Evolutionary conservation across 2,329 filamentous ascomycete species (phyloP), one percentile per base, ranked within the genome.

Genomic region (Laburnicola sp.): DNA sequence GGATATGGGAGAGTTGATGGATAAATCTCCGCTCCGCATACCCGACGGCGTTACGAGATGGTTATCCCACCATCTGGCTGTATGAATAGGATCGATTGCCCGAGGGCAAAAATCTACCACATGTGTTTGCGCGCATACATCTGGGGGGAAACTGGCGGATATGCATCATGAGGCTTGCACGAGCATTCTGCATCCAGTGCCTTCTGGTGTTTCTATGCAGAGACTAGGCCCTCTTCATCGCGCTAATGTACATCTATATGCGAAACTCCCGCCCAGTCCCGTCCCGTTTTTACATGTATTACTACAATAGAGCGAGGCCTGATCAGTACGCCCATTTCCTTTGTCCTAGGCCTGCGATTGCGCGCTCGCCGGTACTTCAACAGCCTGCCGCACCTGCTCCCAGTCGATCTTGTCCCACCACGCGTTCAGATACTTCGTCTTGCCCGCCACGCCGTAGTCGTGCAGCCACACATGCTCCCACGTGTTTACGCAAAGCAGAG

Each of bases 361-460:
- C 26, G 43, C 9, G 25, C 39, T 40, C 16, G 45, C 32, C 4
- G 43, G 25, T n/a, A 59, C 43, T 6, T 54, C 58, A n/a, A 48
- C 54, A 35, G 56, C 53, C 50, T 68, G 59, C 47, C 68, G 59
- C 43, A 96, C 92, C 54, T 82, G 79, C 43, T 86, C 76, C 94
- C 94, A 99, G 75, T 99, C 85, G 60, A 99, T 86, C 46, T 78
- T 79, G 44, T 89, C 76, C 94, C 94, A 99, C 93, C 93, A 97
- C 36, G 81, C 80, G 69, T 88, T 82, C 46, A 92, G 79, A 72
- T 84, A 99, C 45, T 78, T 75, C 46, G 80, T 78, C 84, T 97
- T 99, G 43, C 90, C 91, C 38, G 78, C 80, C 49, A 86, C 73
- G 4, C 87, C 87, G 74, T 89, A 97, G 72, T 97, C 91, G 48